phyloP scores from a whole-genome alignment of 208 protist species.

The Leptomonas pyrrhocoris region DNA sequence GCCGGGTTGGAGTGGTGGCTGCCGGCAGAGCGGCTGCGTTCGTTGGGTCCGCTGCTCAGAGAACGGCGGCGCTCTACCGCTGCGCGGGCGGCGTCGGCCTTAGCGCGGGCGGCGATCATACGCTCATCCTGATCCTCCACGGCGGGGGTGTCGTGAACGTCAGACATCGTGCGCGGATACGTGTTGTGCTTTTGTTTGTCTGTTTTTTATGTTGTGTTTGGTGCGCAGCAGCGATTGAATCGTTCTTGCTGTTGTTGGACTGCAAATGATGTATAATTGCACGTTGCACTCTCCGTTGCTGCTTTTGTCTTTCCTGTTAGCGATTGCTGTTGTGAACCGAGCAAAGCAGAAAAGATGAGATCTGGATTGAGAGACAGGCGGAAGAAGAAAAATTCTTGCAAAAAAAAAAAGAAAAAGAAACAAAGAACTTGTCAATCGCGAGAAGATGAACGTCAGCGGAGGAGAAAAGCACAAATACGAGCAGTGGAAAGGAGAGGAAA shows the following conservation, averaged over 20 bases:
- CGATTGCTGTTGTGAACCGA: too few relatives aligned
- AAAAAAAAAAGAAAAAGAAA: neutral
- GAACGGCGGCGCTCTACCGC: constrained; percentile 38
- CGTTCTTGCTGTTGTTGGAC: too few relatives aligned
- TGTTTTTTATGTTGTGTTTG: neutral
- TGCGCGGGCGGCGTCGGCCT: constrained; percentile 37
- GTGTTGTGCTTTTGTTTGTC: neutral
- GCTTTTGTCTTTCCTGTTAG: too few relatives aligned
- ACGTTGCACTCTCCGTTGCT: too few relatives aligned
- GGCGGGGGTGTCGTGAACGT: constrained; percentile 11
- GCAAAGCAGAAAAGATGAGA: neutral
- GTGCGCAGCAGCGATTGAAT: neutral
- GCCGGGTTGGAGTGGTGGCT: constrained; percentile 11
- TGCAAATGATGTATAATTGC: neutral
- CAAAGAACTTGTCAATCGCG: neutral
- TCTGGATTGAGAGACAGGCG: neutral
- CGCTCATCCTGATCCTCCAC: constrained; percentile 24
- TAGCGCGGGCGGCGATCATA: constrained; percentile 31
- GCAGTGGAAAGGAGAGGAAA: too few relatives aligned
- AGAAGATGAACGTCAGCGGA: too few relatives aligned
- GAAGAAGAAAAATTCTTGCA: neutral
- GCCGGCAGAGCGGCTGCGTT: constrained; percentile 9
- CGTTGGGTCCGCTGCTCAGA: constrained; percentile 15
- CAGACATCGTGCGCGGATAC: constrained; percentile 2
- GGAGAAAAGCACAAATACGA: too few relatives aligned